These are phyloP conservation scores for Peronospora farinosa DNA, from an alignment of 352 stramenopile species.

Conservation along the genomic window DNA sequence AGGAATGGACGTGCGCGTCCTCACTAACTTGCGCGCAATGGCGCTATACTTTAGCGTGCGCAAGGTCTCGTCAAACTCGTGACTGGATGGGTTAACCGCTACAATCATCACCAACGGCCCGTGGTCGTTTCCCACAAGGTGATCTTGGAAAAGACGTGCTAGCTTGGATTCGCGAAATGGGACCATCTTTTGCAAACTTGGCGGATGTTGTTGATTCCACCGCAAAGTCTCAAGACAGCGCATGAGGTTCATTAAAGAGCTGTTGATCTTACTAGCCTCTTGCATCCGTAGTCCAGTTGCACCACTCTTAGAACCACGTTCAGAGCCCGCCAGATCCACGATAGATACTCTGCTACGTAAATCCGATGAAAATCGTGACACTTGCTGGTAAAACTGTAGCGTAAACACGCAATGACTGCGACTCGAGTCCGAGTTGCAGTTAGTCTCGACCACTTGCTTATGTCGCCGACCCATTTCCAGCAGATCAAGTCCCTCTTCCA, in stretches of 20 bases:
- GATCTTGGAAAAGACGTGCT: slow-evolving; percentile 93
- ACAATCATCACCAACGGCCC: slow-evolving; percentile 94
- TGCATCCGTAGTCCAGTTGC: slow-evolving; percentile 88
- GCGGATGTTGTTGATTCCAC: slow-evolving; percentile 83
- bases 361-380: slow-evolving; percentile 13
- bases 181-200: slow-evolving; percentile 84
- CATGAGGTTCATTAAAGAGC: slow-evolving; percentile 97
- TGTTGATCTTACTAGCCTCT: slow-evolving; percentile 98
- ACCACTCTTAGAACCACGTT: slow-evolving; percentile 67
- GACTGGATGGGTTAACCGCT: slow-evolving; percentile 89
- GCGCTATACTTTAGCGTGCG: slow-evolving; percentile 93
- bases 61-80: slow-evolving; percentile 95
- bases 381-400: slow-evolving; percentile 58
- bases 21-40: slow-evolving; percentile 87
- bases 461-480: slow-evolving; percentile 62
- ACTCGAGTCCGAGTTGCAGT: slow-evolving; percentile 86
- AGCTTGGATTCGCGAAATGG: slow-evolving; percentile 97
- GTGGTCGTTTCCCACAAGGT: slow-evolving; percentile 77
- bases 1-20: slow-evolving; percentile 35
- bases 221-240: slow-evolving; percentile 92
- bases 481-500: slow-evolving; percentile 68
- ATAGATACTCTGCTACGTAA: slow-evolving; percentile 82
- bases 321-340: slow-evolving; percentile 91
- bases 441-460: slow-evolving; percentile 81
- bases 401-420: slow-evolving; percentile 89